A percentile compares a stretch with the other conserved stretches of the same genome.
Conservation (phyloP, 225 moss, liverwort and hornwort species). For the Climacium dendroides region DNA sequence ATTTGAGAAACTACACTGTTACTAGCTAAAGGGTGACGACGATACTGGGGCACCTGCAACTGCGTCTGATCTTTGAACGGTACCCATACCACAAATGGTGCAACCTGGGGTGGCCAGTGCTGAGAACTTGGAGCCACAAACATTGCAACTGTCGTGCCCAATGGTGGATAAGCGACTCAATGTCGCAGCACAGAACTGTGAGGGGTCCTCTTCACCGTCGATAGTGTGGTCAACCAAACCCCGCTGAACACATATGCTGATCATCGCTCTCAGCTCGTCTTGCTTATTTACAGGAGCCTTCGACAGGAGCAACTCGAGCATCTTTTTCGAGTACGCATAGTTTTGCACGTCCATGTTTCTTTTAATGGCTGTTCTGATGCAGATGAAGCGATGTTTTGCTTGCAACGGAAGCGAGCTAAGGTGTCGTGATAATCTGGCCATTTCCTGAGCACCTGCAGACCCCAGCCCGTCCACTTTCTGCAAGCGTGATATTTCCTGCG, state of each 20-base stretch:
- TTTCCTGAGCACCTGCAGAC: constrained; percentile 92
- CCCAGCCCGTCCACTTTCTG: constrained; percentile 96
- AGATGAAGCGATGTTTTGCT: constrained; percentile 92
- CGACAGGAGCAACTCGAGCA: constrained; percentile 84
- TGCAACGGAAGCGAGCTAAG: constrained; percentile 88
- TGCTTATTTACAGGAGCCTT: constrained; percentile 96
- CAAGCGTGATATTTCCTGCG: constrained; percentile 89
- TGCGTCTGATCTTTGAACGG: constrained; percentile 87
- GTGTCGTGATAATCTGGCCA: constrained; percentile 91
- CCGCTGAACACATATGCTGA: constrained; percentile 70
- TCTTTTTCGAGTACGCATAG: constrained; percentile 84
- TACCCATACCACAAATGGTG: constrained; percentile 97
- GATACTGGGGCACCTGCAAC: constrained; percentile 51
- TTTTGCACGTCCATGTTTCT: constrained; percentile 99
- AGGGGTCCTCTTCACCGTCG: constrained; percentile 93
- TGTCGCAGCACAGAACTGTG: constrained; percentile 96
- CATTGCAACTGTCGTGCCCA: constrained; percentile 84
- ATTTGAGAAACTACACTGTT: neutral
- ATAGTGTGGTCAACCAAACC: constrained; percentile 80
- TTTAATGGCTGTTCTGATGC: constrained; percentile 97
- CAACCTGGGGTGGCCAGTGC: constrained; percentile 88
- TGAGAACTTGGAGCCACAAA: constrained; percentile 87
- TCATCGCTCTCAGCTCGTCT: constrained; percentile 74
- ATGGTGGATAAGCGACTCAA: constrained; percentile 92
- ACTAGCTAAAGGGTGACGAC: constrained; percentile 73